Percentiles rank a stretch among this genome's conserved stretches.
phyloP scores from a whole-genome alignment of 495 filamentous ascomycete species.

The Trichoderma virens region DNA sequence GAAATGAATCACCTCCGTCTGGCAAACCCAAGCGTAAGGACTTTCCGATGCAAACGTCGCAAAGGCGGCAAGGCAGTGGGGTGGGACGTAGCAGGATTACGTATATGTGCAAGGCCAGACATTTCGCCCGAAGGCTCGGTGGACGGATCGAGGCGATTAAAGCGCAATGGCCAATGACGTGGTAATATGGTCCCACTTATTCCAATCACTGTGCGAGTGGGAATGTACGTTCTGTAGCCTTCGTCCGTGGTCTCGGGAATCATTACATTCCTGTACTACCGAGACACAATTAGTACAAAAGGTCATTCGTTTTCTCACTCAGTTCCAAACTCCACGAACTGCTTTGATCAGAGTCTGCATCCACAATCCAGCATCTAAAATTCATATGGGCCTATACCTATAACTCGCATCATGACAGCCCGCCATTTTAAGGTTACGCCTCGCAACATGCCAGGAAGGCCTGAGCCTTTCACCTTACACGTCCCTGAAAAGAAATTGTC shows the following conservation, averaged over 20 bases:
- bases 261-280: no score
- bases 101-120: background rate
- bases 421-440: slow-evolving; percentile 9
- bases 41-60: background rate
- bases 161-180: background rate
- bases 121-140: slow-evolving; percentile 2
- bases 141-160: background rate
- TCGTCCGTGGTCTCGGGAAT: background rate
- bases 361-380: background rate
- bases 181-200: background rate
- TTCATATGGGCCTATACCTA: no score
- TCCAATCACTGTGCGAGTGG: background rate
- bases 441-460: slow-evolving; percentile 11
- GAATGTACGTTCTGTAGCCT: background rate
- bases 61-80: background rate
- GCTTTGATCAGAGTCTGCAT: background rate
- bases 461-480: slow-evolving; percentile 15
- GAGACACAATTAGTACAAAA: background rate
- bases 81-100: background rate
- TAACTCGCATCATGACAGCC: no score
- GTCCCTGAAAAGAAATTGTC: slow-evolving; percentile 39
- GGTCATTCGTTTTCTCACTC: background rate
- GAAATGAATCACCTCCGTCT: no score
- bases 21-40: no score
- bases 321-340: background rate